Evolutionary conservation across 805 yeast species (phyloP).

Genomic region (Ogataea siamensis): DNA sequence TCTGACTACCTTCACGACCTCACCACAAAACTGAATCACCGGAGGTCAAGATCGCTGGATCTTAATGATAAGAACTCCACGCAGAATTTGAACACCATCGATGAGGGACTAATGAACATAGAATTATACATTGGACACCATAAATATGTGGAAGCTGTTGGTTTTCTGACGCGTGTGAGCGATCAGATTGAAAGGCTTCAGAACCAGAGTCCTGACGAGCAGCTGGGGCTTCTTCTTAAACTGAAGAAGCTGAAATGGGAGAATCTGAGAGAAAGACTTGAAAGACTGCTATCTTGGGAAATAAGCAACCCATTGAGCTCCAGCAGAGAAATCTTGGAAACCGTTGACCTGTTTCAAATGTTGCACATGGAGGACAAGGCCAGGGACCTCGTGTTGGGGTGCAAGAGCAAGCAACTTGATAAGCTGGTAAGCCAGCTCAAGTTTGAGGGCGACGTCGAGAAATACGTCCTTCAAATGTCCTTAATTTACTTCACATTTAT

Average conservation of each 20-base stretch:
- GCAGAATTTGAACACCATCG: conserved; percentile 35
- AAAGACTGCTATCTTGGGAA: conserved; percentile 23
- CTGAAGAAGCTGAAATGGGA: conserved; percentile 27
- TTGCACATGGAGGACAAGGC: conserved; percentile 49
- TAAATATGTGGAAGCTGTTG: conserved; percentile 43
- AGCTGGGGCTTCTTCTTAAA: conserved; percentile 14
- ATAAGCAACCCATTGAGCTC: conserved; percentile 22
- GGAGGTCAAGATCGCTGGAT: conserved; percentile 54
- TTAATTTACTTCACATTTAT: conserved; percentile 61
- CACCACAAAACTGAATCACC: conserved; percentile 55
- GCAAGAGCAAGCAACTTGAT: conserved; percentile 46
- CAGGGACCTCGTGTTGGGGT: conserved; percentile 44
- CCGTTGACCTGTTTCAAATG: conserved; percentile 33
- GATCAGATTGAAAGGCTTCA: conserved; percentile 22
- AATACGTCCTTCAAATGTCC: conserved; percentile 58
- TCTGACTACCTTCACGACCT: conserved; percentile 52
- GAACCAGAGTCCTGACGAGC: conserved; percentile 21
- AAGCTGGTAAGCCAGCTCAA: conserved; percentile 49
- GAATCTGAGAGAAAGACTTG: conserved; percentile 21
- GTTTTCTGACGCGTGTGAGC: conserved; percentile 25
- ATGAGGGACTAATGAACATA: conserved; percentile 48
- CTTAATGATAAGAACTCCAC: conserved; percentile 22
- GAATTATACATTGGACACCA: conserved; percentile 50
- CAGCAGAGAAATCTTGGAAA: conserved; percentile 15
- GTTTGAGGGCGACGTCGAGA: conserved; percentile 52